Evolutionary conservation across 257 asterid species (phyloP), one percentile per base, ranked within the genome.

Genomic region (Forsythia viridissima): DNA sequence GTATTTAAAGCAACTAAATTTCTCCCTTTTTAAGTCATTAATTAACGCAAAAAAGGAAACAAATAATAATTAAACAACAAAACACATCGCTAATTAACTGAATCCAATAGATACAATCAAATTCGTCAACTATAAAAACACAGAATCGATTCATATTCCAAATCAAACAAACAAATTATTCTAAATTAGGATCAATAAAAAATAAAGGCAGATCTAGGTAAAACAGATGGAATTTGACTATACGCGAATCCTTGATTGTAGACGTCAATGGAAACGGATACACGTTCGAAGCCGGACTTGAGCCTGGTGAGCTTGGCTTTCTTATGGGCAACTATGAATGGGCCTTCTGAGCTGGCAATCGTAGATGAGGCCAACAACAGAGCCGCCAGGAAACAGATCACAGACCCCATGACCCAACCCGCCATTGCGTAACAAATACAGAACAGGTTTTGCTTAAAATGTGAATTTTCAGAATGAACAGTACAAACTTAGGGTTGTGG

Each of bases 231-330:
- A 6, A 66, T 20, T 51, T 40, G 4, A 43, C 71, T 90, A 68
- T 91, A 94, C 98, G 96, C 85, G 79, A 82, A 91, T 92, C 98
- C 98, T 85, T 91, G 89, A 78, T 92, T 94, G 90, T 90, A 92
- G 83, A 94, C 79, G 76, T 94, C 92, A 76, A 94, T 84, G 59
- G 93, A 82, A 82, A 94, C 93, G 67, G 92, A 84, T 61, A 94
- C 87, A 0, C 96, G 97, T 71, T 94, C 98, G 68, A 86, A 75
- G 84, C 93, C 94, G 76, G 96, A 80, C 41, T 92, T 89, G 85
- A 94, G 91, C 83, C 91, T 84, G 44, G 91, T 89, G 78, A 92
- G 88, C 11, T 90, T 70, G 59, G 92, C 96, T 88, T 94, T 94
- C 92, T 94, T 94, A 80, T 92, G 97, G 24, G 97, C 97, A 1